Evolutionary conservation across 2,329 filamentous ascomycete species (phyloP).

Genomic region (Microdochium trichocladiopsis): DNA sequence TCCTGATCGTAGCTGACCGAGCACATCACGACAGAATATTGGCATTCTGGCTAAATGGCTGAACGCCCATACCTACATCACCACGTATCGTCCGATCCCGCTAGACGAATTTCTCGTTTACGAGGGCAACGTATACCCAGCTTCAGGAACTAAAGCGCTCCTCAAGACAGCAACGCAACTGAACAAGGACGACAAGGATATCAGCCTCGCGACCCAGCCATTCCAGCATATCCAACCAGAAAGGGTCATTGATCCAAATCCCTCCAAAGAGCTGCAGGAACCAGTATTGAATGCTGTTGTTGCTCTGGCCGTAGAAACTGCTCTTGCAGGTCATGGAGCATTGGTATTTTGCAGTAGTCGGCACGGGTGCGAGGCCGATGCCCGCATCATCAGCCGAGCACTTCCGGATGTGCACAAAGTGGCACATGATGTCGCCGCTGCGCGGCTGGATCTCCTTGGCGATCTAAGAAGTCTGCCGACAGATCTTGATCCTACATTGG

Average conservation of each 20-base stretch:
- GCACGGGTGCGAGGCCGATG: conserved; percentile 58
- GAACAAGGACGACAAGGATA: conserved; percentile 12
- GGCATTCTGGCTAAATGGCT: conserved; percentile 64
- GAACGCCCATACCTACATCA: conserved; percentile 63
- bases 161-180: conserved; percentile 51
- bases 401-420: conserved; percentile 46
- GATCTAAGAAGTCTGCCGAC: conserved; percentile 59
- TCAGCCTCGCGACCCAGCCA: conserved; percentile 15
- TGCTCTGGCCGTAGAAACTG: conserved; percentile 62
- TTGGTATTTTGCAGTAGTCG: conserved; percentile 70
- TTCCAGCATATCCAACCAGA: conserved; percentile 29
- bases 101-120: conserved; percentile 70
- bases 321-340: conserved; percentile 59
- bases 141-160: conserved; percentile 49
- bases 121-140: conserved; percentile 60
- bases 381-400: conserved; percentile 59
- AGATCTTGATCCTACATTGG: conserved; percentile 58
- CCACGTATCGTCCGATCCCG: conserved; percentile 66
- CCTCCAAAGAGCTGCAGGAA: conserved; percentile 55
- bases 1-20: conserved; percentile 4
- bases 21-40: conserved; percentile 48
- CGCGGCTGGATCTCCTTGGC: conserved; percentile 55
- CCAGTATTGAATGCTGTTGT: conserved; percentile 64
- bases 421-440: conserved; percentile 41
- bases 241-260: conserved; percentile 46